These are phyloP conservation scores for Hymenoscyphus salicellus DNA, from an alignment of 2,329 filamentous ascomycete species.

Conservation along the genomic window DNA sequence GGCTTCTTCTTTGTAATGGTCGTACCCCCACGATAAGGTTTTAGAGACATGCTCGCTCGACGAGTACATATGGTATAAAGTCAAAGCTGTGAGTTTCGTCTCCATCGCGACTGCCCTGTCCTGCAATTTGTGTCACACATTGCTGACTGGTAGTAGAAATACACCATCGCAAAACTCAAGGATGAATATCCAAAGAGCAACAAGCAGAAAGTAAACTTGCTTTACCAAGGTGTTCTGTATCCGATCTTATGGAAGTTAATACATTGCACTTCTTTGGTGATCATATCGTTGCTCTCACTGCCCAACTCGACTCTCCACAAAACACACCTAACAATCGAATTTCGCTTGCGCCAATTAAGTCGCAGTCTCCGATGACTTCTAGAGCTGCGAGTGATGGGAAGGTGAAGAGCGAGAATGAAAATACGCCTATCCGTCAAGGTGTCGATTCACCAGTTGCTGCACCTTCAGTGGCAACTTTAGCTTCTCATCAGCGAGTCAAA, in stretches of 20 bases:
- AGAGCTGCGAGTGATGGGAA: not conserved
- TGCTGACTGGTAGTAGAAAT: constrained; percentile 7
- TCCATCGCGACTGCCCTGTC: not conserved
- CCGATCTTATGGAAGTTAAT: constrained; percentile 15
- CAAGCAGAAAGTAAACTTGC: constrained; percentile 5
- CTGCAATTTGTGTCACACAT: not conserved
- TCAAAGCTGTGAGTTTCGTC: constrained; percentile 11
- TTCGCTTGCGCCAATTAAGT: not conserved
- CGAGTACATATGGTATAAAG: constrained; percentile 15
- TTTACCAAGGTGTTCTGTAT: not conserved
- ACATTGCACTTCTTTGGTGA: constrained; percentile 15
- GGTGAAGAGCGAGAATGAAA: not conserved
- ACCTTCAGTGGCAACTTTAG: not conserved
- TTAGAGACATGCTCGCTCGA: not conserved
- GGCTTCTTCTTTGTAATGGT: constrained; percentile 6
- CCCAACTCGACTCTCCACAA: not conserved
- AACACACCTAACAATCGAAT: not conserved
- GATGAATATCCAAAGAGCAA: constrained; percentile 18
- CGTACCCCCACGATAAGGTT: not conserved
- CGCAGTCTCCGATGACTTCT: not conserved
- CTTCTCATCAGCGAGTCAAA: not conserved
- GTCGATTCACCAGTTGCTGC: not conserved
- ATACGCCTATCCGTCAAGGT: not conserved
- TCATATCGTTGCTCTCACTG: constrained; percentile 18
- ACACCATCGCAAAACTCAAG: constrained; percentile 11